These are phyloP conservation scores for Persicaria tinctoria DNA, from an alignment of 148 eudicot species.

Conservation along the genomic window DNA sequence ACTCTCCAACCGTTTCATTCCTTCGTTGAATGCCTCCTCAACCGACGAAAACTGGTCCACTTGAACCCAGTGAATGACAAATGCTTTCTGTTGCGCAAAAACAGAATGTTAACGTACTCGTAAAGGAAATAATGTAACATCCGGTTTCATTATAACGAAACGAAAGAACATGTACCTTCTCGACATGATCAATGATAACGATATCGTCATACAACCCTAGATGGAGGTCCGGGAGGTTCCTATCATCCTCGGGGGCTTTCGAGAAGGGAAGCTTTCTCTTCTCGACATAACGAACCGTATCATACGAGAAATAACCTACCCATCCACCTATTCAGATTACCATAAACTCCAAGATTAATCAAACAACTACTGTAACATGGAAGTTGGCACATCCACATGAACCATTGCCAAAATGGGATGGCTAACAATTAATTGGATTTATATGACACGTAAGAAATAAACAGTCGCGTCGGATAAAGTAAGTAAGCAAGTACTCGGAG, in stretches of 20 bases:
- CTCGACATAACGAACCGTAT: constrained; percentile 92
- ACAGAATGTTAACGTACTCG: not conserved
- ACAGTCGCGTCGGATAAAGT: not conserved
- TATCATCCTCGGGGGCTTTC: constrained; percentile 81
- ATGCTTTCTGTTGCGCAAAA: constrained; percentile 50
- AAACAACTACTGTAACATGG: not conserved
- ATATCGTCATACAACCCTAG: constrained; percentile 96
- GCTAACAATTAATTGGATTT: not conserved
- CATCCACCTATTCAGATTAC: constrained; percentile 63
- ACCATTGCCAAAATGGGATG: not conserved
- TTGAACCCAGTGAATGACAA: constrained; percentile 87
- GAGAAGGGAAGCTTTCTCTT: constrained; percentile 89
- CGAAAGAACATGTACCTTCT: constrained; percentile 49
- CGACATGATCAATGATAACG: constrained; percentile 91
- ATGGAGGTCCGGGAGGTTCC: constrained; percentile 87
- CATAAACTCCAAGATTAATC: not conserved
- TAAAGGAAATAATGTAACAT: not conserved
- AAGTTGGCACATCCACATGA: not conserved
- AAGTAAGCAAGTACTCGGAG: not conserved
- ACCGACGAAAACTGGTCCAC: constrained; percentile 64
- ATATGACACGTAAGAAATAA: too few species aligned
- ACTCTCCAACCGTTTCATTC: constrained; percentile 51
- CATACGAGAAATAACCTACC: constrained; percentile 97
- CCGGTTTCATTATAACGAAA: not conserved
- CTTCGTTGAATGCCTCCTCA: constrained; percentile 76